phyloP scores from a whole-genome alignment of 306 rosid species.

The Cucurbita ficifolia region DNA sequence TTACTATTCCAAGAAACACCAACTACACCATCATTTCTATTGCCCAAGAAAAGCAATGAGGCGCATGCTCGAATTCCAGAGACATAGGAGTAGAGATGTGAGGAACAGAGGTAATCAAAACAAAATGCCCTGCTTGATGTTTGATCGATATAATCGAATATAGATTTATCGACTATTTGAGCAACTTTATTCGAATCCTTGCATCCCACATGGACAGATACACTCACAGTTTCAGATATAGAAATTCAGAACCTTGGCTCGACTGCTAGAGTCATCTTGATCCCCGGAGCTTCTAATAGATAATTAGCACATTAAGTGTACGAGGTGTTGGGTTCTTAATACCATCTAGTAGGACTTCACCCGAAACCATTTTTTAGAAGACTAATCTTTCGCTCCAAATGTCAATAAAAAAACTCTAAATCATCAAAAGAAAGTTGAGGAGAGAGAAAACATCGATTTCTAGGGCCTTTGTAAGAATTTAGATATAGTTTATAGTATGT shows the following conservation, averaged over 20 bases:
- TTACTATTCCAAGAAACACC: slow-evolving; percentile 81
- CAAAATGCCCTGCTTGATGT: slow-evolving; percentile 64
- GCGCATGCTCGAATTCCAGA: slow-evolving; percentile 78
- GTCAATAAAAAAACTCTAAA: slow-evolving; percentile 71
- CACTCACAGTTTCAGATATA: slow-evolving; percentile 41
- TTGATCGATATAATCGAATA: slow-evolving; percentile 67
- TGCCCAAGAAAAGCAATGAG: slow-evolving; percentile 78
- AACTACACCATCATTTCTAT: slow-evolving; percentile 40
- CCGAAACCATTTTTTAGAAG: slow-evolving; percentile 71
- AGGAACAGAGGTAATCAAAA: slow-evolving; percentile 70
- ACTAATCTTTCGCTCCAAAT: slow-evolving; percentile 58
- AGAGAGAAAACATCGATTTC: slow-evolving; percentile 44
- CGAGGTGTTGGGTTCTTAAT: slow-evolving; percentile 34
- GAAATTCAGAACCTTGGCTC: slow-evolving; percentile 66
- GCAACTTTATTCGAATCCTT: slow-evolving; percentile 75
- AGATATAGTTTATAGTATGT: slow-evolving; percentile 51
- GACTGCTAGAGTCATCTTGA: slow-evolving; percentile 63
- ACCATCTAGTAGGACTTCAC: slow-evolving; percentile 41
- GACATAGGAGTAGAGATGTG: slow-evolving; percentile 55
- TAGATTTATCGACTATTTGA: slow-evolving; percentile 44
- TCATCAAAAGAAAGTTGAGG: slow-evolving; percentile 76
- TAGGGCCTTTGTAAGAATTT: slow-evolving; percentile 47
- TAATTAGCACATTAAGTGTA: slow-evolving; percentile 43
- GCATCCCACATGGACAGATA: slow-evolving; percentile 63
- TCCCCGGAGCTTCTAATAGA: slow-evolving; percentile 44